Conservation (phyloP, 306 rosid genomes). For the Lupinus albus region DNA sequence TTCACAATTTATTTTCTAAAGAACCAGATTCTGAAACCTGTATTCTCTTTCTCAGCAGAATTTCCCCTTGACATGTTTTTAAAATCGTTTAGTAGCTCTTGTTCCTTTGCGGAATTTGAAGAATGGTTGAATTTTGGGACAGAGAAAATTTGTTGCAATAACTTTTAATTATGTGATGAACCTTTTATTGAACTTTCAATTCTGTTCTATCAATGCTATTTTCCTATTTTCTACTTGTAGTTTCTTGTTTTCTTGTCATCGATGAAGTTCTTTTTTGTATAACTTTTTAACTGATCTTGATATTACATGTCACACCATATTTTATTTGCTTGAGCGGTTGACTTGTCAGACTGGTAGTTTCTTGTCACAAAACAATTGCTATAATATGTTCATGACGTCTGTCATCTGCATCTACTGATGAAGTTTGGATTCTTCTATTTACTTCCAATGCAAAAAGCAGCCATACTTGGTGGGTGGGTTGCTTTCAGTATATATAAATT, state of each 20-base stretch:
- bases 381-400: conserved; percentile 29
- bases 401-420: conserved; percentile 38
- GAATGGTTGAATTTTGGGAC: conserved; percentile 51
- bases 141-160: conserved; percentile 47
- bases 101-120: conserved; percentile 45
- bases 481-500: conserved; percentile 34
- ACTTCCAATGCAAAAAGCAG: conserved; percentile 39
- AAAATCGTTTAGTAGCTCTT: conserved; percentile 43
- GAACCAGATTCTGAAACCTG: conserved; percentile 58
- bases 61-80: conserved; percentile 39
- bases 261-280: too few species aligned
- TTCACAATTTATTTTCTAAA: conserved; percentile 50
- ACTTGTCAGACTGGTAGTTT: too few species aligned
- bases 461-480: conserved; percentile 35
- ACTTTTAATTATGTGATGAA: conserved; percentile 46
- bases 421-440: conserved; percentile 39
- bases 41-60: conserved; percentile 42
- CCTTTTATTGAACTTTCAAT: background rate
- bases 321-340: too few species aligned
- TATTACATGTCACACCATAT: too few species aligned
- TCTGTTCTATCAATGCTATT: conserved; percentile 11
- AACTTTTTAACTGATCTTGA: too few species aligned
- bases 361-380: too few species aligned
- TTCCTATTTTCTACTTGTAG: background rate
- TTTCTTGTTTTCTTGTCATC: background rate